A percentile compares a stretch with the other conserved stretches of the same genome.
Evolutionary conservation across 164 flowering plant species (phyloP).

Genomic region (Umbellularia californica): DNA sequence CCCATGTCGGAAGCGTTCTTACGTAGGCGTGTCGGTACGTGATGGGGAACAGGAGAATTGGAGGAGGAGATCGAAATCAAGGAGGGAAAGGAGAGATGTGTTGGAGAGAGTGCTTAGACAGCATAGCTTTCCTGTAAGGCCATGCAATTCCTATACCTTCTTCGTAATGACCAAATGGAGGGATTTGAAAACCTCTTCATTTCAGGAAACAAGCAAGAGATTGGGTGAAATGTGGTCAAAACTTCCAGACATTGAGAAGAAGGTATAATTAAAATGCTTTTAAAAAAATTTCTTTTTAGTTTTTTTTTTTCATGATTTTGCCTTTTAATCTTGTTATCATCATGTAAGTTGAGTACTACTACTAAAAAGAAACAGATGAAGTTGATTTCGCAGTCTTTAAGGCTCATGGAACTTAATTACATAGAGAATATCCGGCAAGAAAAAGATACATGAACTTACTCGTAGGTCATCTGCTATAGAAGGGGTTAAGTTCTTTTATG

Average conservation of each 20-base stretch:
- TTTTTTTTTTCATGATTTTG: not conserved
- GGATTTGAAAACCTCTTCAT: conserved; percentile 10
- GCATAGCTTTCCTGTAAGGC: conserved; percentile 12
- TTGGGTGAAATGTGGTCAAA: conserved; percentile 17
- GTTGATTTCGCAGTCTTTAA: not conserved
- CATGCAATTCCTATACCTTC: conserved; percentile 16
- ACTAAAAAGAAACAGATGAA: too few species aligned
- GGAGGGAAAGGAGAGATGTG: not conserved
- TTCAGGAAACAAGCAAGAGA: conserved; percentile 19
- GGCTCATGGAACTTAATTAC: not conserved
- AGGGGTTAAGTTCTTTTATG: too few species aligned
- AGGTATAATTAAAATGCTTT: not conserved
- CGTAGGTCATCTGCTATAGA: not conserved
- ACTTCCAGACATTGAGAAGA: conserved; percentile 11
- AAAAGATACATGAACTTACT: not conserved
- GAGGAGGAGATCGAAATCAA: not conserved
- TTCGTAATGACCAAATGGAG: conserved; percentile 18
- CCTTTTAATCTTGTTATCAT: too few species aligned
- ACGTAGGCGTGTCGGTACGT: not conserved
- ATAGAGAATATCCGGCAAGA: too few species aligned
- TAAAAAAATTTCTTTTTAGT: not conserved
- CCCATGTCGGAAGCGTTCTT: not conserved
- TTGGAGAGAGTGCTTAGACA: conserved; percentile 12
- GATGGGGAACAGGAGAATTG: not conserved
- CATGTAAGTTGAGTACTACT: not conserved